Percentiles rank a stretch among this genome's conserved stretches.
Conservation (phyloP, 805 yeast genomes). For the Ascoidea rubescens region DNA sequence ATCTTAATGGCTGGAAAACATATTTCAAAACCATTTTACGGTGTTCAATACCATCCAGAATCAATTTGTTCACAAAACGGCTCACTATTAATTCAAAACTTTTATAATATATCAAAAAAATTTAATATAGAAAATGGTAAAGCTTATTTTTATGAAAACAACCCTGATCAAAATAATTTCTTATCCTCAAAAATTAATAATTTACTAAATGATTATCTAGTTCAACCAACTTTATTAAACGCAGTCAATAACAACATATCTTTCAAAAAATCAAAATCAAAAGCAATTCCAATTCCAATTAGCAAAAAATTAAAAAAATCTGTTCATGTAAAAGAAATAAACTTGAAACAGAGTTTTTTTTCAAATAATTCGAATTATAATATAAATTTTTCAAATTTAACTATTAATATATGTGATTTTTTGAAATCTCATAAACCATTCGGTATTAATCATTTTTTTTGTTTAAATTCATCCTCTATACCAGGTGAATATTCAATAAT, state of each 20-base stretch:
- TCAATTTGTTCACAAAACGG: constrained; percentile 77
- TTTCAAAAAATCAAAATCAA: constrained; percentile 1
- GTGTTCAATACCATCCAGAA: constrained; percentile 97
- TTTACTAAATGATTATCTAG: neutral
- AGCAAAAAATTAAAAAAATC: too few species aligned
- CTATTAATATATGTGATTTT: constrained; percentile 40
- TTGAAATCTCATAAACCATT: constrained; percentile 13
- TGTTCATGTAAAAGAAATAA: too few species aligned
- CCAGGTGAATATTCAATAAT: constrained; percentile 87
- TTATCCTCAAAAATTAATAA: neutral
- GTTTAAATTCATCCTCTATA: constrained; percentile 63
- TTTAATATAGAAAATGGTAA: constrained; percentile 15
- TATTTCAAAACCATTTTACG: constrained; percentile 52
- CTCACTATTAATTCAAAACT: constrained; percentile 40
- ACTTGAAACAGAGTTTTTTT: too few species aligned
- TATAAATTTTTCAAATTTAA: constrained; percentile 5
- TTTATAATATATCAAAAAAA: constrained; percentile 33
- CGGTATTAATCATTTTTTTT: constrained; percentile 29
- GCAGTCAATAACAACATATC: neutral
- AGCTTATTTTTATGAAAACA: neutral
- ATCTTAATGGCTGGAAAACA: constrained; percentile 77
- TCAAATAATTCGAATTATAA: too few species aligned
- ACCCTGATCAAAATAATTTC: neutral
- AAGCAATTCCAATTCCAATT: neutral
- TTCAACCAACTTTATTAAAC: neutral